phyloP scores from a whole-genome alignment of 23 red algal species.

The Gracilaria vermiculophylla region DNA sequence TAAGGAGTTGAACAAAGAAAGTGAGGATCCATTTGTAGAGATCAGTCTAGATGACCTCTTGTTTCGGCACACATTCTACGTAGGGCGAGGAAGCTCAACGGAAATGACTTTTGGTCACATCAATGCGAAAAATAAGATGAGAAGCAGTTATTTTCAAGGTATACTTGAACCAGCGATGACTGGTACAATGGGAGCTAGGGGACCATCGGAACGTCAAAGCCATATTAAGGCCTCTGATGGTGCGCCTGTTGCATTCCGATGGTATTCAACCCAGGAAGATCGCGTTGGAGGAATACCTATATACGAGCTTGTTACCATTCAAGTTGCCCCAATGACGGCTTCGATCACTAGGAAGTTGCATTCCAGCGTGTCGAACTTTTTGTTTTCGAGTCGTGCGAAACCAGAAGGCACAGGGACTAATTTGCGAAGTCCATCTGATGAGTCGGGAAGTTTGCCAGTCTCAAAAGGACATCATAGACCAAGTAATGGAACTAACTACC shows the following conservation, averaged over 20 bases:
- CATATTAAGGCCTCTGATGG: constrained; percentile 78
- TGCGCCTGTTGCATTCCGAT: constrained; percentile 85
- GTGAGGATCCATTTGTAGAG: constrained; percentile 62
- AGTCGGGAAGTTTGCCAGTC: neutral
- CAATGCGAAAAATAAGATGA: constrained; percentile 68
- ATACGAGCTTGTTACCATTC: constrained; percentile 83
- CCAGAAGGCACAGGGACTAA: neutral
- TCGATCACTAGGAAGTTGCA: constrained; percentile 63
- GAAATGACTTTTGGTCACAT: constrained; percentile 88
- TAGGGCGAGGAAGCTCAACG: constrained; percentile 58
- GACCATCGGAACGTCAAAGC: constrained; percentile 3
- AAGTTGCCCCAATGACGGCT: constrained; percentile 75
- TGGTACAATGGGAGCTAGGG: neutral
- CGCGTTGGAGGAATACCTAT: constrained; percentile 87
- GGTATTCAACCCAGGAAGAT: constrained; percentile 68
- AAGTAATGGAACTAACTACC: neutral
- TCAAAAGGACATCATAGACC: neutral
- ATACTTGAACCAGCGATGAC: constrained; percentile 60
- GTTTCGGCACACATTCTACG: constrained; percentile 72
- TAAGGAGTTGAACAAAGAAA: constrained; percentile 58
- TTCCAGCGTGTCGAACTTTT: constrained; percentile 58
- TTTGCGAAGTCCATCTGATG: neutral
- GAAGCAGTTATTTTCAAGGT: constrained; percentile 68
- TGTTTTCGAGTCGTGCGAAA: constrained; percentile 53
- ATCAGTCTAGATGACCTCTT: constrained; percentile 68